Evolutionary conservation across 2,329 filamentous ascomycete genomes (phyloP).

Genomic region (Cucurbitaria berberidis): DNA sequence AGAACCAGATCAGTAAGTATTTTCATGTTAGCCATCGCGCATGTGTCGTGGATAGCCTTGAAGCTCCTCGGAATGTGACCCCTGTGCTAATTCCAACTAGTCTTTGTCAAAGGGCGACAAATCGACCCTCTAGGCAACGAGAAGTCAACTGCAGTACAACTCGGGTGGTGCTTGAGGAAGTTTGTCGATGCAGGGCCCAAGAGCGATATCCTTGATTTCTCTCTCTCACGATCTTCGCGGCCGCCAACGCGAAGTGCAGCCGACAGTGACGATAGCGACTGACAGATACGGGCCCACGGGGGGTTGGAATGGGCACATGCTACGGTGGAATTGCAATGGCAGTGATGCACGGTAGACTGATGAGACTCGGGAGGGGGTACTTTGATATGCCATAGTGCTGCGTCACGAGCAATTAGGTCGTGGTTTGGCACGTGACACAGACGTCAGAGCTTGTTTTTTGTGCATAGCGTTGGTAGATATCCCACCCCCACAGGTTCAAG

Average conservation of each 20-base stretch:
- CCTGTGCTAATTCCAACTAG: conserved; percentile 1
- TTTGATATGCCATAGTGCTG: too few species aligned
- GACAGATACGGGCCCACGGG: conserved; percentile 10
- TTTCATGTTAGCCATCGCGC: background rate
- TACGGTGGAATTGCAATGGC: background rate
- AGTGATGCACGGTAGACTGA: background rate
- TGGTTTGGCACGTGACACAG: background rate
- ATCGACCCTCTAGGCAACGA: conserved; percentile 51
- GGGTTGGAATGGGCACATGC: conserved; percentile 3
- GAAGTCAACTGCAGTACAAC: conserved; percentile 50
- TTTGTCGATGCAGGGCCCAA: conserved; percentile 53
- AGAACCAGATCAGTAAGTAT: conserved; percentile 50
- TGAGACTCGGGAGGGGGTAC: background rate
- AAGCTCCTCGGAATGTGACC: background rate
- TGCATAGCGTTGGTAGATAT: too few species aligned
- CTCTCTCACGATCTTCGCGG: conserved; percentile 42
- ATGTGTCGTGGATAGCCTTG: background rate
- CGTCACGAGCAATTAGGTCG: background rate
- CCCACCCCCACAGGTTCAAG: too few species aligned
- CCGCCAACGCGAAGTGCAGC: conserved; percentile 47
- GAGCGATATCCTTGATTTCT: conserved; percentile 56
- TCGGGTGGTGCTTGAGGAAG: conserved; percentile 55
- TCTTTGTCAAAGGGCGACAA: conserved; percentile 54
- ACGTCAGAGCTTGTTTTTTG: too few species aligned
- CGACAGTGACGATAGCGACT: conserved; percentile 43